Percentiles rank a stretch among this genome's conserved stretches.
phyloP scores from a whole-genome alignment of 2,329 filamentous ascomycete genomes.

The Cadophora sp. region DNA sequence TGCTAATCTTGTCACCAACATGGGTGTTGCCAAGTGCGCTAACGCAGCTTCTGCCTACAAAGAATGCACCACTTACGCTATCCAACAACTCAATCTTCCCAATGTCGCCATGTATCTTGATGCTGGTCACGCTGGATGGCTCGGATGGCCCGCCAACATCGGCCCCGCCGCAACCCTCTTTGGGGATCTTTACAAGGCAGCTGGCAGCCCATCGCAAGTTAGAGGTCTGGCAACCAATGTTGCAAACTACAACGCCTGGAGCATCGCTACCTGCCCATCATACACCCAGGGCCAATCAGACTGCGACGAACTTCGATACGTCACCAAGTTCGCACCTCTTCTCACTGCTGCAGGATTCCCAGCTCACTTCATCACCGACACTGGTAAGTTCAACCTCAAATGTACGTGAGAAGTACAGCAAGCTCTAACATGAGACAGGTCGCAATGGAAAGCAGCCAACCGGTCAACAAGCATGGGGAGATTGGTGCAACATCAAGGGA shows the following conservation, averaged over 20 bases:
- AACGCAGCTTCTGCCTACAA: conserved; percentile 60
- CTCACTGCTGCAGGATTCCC: conserved; percentile 54
- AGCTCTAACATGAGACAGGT: conserved; percentile 42
- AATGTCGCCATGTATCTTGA: conserved; percentile 71
- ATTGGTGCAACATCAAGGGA: conserved; percentile 72
- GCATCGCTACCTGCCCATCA: conserved; percentile 50
- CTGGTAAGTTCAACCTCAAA: conserved; percentile 45
- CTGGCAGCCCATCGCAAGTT: conserved; percentile 53
- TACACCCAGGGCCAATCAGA: conserved; percentile 52
- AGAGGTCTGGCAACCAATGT: conserved; percentile 63
- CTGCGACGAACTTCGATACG: conserved; percentile 59
- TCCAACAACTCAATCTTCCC: conserved; percentile 61
- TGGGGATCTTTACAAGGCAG: conserved; percentile 53
- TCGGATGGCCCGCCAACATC: conserved; percentile 68
- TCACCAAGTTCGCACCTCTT: conserved; percentile 57
- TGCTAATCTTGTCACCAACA: conserved; percentile 68
- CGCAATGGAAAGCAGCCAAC: conserved; percentile 69
- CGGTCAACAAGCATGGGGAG: conserved; percentile 61
- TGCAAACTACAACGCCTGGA: conserved; percentile 64
- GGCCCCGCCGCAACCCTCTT: conserved; percentile 55
- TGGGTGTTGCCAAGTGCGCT: conserved; percentile 59
- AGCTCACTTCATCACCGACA: conserved; percentile 62
- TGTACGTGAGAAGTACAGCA: neutral
- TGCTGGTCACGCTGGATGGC: conserved; percentile 68
- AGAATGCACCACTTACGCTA: conserved; percentile 60